Base-by-base conservation (phyloP, 805 yeast genomes). In the Kodamaea leandrae region DNA sequence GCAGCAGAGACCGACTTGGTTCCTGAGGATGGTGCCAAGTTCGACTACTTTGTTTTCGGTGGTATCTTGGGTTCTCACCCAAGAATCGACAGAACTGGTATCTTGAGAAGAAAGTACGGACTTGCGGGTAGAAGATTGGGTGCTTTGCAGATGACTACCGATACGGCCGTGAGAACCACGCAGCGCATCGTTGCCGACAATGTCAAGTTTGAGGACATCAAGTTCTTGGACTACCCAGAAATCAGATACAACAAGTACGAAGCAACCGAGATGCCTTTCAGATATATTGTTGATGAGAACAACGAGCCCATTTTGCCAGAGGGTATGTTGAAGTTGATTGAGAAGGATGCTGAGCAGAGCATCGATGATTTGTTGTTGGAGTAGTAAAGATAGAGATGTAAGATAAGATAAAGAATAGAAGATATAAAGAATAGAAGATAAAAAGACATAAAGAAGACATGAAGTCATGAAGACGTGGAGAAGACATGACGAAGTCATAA, bases 61-160 rank as follows among this genome's bases (percentile, higher is more conserved):
- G 99, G 99, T 26, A 93, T 91, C 40, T 73, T 91, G 35, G 98
- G 97, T 3, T 95, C 89, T 45, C 96, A 90, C 61, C 96, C 95
- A 6, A 83, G 88, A 49, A 76, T 95, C 54, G 98, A 91, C 60
- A 80, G 98, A 63, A 91, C 99, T 2, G 93, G 90, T 2, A 93
- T 90, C 55, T 74, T 91, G 46, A 76, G 95, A 54, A 63, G 61
- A 29, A 83, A 85, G 54, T 82, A 89, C 51, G 96, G 96, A 0
- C 82, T 89, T 55, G 80, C 77, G 1, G 96, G 97, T 6, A 81
- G 93, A 66, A 76, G 96, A 59, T 71, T 91, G 39, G 98, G 96
- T 2, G 76, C 71, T 38, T 76, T 84, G 50, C 99, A 91, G 60
- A 93, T 91, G 98, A 88, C 98, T 13, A 91, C 99, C 0, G 99